A percentile compares a stretch with the other conserved stretches of the same genome.
Conservation (phyloP, 73 alveolate genomes). For the Stentor roeselii region DNA sequence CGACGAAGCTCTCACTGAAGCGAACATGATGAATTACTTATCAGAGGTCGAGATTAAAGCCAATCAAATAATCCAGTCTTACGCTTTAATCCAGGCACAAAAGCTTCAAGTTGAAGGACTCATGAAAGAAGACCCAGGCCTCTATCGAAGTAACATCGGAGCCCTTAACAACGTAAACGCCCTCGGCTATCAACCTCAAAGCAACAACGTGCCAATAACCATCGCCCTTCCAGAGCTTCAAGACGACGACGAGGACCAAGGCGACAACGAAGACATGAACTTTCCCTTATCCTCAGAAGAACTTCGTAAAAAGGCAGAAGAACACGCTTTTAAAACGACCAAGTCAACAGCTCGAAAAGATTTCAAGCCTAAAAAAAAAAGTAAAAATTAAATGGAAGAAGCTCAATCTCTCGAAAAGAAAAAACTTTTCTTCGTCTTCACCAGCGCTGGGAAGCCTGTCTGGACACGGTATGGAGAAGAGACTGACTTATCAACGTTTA, state of each 20-base stretch:
- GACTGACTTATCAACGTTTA: conserved; percentile 10
- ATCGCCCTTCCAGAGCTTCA: background rate
- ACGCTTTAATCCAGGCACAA: conserved; percentile 20
- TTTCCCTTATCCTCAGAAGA: background rate
- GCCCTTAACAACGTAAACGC: conserved; percentile 19
- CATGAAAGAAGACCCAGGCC: conserved; percentile 17
- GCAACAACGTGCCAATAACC: background rate
- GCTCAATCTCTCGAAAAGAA: background rate
- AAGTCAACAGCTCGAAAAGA: background rate
- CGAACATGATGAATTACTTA: conserved; percentile 55
- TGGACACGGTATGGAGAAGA: conserved; percentile 26
- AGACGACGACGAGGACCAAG: conserved; percentile 4
- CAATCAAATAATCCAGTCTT: conserved; percentile 40
- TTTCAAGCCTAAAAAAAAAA: background rate
- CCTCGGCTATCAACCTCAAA: background rate
- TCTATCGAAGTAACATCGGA: conserved; percentile 11
- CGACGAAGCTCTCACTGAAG: conserved; percentile 55
- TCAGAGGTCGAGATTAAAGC: conserved; percentile 66
- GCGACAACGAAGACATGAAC: background rate
- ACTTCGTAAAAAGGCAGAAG: too few species aligned
- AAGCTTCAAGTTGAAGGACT: conserved; percentile 16
- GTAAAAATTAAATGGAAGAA: background rate
- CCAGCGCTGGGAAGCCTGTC: conserved; percentile 25
- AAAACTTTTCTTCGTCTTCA: conserved; percentile 25
- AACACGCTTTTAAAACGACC: too few species aligned